These are phyloP conservation scores for Globisporangium radiosum DNA, from an alignment of 352 stramenopile genomes.

Conservation along the genomic window DNA sequence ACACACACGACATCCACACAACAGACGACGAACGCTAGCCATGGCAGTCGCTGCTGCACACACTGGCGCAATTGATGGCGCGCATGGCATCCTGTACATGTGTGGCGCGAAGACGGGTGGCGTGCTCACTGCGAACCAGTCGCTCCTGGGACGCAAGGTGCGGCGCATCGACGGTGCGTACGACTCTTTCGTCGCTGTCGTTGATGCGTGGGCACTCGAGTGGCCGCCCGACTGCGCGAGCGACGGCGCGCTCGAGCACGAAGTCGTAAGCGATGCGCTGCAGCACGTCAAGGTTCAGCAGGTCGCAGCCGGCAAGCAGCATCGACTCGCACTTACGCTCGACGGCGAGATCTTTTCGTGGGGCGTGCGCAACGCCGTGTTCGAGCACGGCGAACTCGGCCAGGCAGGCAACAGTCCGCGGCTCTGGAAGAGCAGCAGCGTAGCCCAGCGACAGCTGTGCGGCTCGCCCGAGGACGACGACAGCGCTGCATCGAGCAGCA, in stretches of 20 bases:
- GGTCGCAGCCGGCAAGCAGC: constrained; percentile 42
- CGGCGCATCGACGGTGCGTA: constrained; percentile 42
- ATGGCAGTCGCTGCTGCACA: constrained; percentile 1
- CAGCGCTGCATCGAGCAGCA: background rate
- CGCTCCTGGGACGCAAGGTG: constrained; percentile 39
- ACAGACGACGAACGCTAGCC: background rate
- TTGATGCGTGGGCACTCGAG: constrained; percentile 46
- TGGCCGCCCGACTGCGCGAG: constrained; percentile 20
- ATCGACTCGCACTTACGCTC: constrained; percentile 49
- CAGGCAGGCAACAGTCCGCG: constrained; percentile 14
- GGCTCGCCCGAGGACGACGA: constrained; percentile 11
- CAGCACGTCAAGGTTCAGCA: constrained; percentile 48
- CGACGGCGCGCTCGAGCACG: constrained; percentile 22
- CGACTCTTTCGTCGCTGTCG: constrained; percentile 41
- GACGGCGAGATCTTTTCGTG: constrained; percentile 65
- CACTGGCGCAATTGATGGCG: constrained; percentile 18
- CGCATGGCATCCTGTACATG: constrained; percentile 41
- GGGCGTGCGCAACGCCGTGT: constrained; percentile 22
- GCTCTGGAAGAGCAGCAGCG: constrained; percentile 8
- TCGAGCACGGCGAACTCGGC: constrained; percentile 37
- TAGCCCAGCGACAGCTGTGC: constrained; percentile 6
- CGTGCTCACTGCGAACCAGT: constrained; percentile 18
- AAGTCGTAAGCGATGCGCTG: constrained; percentile 25
- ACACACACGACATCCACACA: background rate
- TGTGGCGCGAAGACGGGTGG: constrained; percentile 33